These are phyloP conservation scores for Globisporangium ultimum DNA, from an alignment of 352 stramenopile genomes.

Conservation along the genomic window DNA sequence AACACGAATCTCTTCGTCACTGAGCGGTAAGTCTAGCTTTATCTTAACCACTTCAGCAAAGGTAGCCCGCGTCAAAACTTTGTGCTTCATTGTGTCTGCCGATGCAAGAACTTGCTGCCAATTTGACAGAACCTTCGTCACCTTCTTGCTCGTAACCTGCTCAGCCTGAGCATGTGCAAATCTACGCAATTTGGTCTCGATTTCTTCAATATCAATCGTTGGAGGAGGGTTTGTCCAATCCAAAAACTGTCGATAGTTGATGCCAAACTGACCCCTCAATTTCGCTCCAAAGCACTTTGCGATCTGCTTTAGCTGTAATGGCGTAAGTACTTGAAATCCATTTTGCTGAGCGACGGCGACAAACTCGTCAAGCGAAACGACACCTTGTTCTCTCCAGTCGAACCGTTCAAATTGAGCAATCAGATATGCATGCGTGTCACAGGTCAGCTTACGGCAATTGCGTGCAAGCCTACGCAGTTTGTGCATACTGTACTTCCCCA, in stretches of 20 bases:
- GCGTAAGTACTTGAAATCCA: slow-evolving; percentile 48
- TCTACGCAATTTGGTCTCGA: slow-evolving; percentile 52
- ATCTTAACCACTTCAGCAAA: slow-evolving; percentile 42
- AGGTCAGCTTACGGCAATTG: slow-evolving; percentile 51
- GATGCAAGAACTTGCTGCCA: slow-evolving; percentile 43
- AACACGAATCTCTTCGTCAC: slow-evolving; percentile 44
- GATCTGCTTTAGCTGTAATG: slow-evolving; percentile 34
- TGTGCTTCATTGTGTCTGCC: slow-evolving; percentile 17
- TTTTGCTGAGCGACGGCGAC: slow-evolving; percentile 25
- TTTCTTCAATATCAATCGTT: slow-evolving; percentile 29
- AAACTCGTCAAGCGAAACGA: slow-evolving; percentile 52
- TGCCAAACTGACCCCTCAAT: slow-evolving; percentile 35
- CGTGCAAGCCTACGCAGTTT: slow-evolving; percentile 44
- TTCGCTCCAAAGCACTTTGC: slow-evolving; percentile 56
- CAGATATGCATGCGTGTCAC: slow-evolving; percentile 27
- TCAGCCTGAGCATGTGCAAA: slow-evolving; percentile 33
- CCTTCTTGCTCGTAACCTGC: slow-evolving; percentile 21
- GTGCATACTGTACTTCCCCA: slow-evolving; percentile 40
- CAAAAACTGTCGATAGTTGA: slow-evolving; percentile 68
- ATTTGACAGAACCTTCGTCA: slow-evolving; percentile 31
- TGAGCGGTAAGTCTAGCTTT: slow-evolving; percentile 34
- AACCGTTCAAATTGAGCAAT: slow-evolving; percentile 56
- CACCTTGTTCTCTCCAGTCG: slow-evolving; percentile 51
- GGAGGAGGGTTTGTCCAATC: slow-evolving; percentile 56
- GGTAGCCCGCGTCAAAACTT: slow-evolving; percentile 23